phyloP scores from a whole-genome alignment of 106 monocot species.

The Cymbidium sinense region DNA sequence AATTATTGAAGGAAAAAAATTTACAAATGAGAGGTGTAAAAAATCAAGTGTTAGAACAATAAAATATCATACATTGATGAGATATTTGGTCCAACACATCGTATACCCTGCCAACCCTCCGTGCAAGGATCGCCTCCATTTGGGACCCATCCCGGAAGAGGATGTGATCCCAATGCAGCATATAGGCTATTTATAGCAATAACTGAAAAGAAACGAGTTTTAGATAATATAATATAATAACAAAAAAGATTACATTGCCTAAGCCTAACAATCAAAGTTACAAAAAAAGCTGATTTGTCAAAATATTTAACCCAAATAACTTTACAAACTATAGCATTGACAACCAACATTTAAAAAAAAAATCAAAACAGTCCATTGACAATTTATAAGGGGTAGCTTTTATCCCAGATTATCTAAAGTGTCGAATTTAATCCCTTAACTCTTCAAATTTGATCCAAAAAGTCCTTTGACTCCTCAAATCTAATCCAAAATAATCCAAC shows the following conservation, averaged over 20 bases:
- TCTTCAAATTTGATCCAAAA: too few species aligned
- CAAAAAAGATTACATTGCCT: not conserved
- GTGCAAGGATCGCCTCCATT: constrained; percentile 86
- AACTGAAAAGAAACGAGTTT: constrained; percentile 29
- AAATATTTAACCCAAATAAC: not conserved
- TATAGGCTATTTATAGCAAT: constrained; percentile 87
- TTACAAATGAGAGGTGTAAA: not conserved
- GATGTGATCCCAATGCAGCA: constrained; percentile 71
- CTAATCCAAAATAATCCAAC: too few species aligned
- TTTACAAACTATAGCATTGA: not conserved
- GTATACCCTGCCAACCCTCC: constrained; percentile 85
- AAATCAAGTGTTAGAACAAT: constrained; percentile 3
- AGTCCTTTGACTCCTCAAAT: too few species aligned
- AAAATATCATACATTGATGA: constrained; percentile 66
- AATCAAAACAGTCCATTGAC: too few species aligned
- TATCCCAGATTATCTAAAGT: too few species aligned
- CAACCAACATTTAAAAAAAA: not conserved
- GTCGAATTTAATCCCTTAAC: too few species aligned
- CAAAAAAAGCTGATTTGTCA: not conserved
- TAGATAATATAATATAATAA: not conserved
- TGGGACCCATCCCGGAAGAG: constrained; percentile 83
- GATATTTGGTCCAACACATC: constrained; percentile 72
- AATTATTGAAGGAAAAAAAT: constrained; percentile 5
- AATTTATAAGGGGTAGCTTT: too few species aligned
- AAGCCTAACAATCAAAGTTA: not conserved